phyloP scores from a whole-genome alignment of 164 flowering plant species.

The Vitis rupestris region DNA sequence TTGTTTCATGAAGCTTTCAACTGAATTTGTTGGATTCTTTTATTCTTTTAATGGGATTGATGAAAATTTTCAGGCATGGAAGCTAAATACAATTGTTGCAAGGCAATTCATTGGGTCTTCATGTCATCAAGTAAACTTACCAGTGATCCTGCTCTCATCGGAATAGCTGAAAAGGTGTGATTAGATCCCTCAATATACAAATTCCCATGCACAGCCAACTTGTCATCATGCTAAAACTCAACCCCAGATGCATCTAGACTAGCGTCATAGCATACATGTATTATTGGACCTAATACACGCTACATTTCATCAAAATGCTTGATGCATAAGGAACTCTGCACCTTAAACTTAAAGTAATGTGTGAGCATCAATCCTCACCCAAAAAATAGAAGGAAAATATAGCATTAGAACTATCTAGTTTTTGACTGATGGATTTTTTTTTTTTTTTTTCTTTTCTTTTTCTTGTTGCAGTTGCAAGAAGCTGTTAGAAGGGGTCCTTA shows the following conservation, averaged over 20 bases:
- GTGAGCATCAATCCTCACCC: too few species aligned
- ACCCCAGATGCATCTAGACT: not conserved
- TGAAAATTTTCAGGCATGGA: conserved; percentile 72
- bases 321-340: not conserved
- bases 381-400: not conserved
- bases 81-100: conserved; percentile 74
- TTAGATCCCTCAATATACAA: not conserved
- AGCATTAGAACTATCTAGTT: too few species aligned
- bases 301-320: not conserved
- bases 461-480: conserved; percentile 46
- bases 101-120: conserved; percentile 55
- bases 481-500: conserved; percentile 83
- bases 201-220: not conserved
- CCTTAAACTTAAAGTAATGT: too few species aligned
- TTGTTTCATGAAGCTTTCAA: not conserved
- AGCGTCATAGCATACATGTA: not conserved
- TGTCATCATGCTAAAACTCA: too few species aligned
- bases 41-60: not conserved
- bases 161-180: conserved; percentile 57
- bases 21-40: not conserved
- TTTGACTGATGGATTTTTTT: not conserved
- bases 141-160: conserved; percentile 52
- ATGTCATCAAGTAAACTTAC: conserved; percentile 33
- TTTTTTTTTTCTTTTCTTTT: not conserved
- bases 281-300: not conserved